These are phyloP conservation scores for Oidium heveae DNA, from an alignment of 2,329 filamentous ascomycete genomes.

Conservation along the genomic window DNA sequence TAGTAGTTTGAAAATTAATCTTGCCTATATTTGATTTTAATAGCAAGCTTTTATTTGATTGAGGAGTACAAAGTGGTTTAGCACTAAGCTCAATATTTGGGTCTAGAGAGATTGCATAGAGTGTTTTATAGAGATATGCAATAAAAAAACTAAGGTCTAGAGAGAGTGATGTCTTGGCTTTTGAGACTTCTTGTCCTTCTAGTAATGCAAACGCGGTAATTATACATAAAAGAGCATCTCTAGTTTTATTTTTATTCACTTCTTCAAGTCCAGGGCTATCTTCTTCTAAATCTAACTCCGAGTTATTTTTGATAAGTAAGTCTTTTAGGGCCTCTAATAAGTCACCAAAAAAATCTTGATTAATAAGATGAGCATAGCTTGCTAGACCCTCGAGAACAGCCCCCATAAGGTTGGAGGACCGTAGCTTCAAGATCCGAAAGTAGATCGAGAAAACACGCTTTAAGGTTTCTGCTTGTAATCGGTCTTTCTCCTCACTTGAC, in stretches of 20 bases:
- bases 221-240: slow-evolving; percentile 78
- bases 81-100: slow-evolving; percentile 63
- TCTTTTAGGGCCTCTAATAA: slow-evolving; percentile 86
- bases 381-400: slow-evolving; percentile 84
- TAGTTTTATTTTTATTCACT: slow-evolving; percentile 44
- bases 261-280: slow-evolving; percentile 22
- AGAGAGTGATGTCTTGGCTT: slow-evolving; percentile 55
- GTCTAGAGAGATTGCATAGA: slow-evolving; percentile 55
- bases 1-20: slow-evolving; percentile 86
- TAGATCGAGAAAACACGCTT: slow-evolving; percentile 92
- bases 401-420: slow-evolving; percentile 72
- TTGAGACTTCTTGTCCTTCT: slow-evolving; percentile 76
- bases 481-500: slow-evolving; percentile 74
- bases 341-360: slow-evolving; percentile 96
- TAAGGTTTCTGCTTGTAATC: slow-evolving; percentile 82
- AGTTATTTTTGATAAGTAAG: slow-evolving; percentile 42
- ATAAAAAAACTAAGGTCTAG: slow-evolving; percentile 92
- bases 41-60: slow-evolving; percentile 28
- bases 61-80: slow-evolving; percentile 45
- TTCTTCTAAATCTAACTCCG: slow-evolving; percentile 18
- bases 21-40: slow-evolving; percentile 30
- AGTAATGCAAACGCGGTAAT: slow-evolving; percentile 93
- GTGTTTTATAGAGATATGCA: slow-evolving; percentile 69
- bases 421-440: slow-evolving; percentile 75
- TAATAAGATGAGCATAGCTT: slow-evolving; percentile 88